Evolutionary conservation across 805 yeast species (phyloP).

Genomic region (Hanseniaspora meyeri): DNA sequence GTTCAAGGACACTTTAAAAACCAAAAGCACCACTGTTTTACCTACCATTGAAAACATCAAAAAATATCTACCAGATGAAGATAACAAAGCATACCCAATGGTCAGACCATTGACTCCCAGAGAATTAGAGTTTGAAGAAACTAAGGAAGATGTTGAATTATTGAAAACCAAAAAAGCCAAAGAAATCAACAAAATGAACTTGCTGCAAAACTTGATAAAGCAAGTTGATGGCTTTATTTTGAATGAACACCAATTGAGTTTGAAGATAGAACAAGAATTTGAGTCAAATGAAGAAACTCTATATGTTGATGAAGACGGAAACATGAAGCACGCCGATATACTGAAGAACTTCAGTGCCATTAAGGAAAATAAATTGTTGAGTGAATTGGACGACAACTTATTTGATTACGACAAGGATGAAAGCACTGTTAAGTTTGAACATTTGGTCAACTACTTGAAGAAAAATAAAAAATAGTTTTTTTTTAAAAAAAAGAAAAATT

Average conservation of each 20-base stretch:
- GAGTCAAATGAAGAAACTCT: slow-evolving; percentile 8
- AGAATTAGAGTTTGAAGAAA: slow-evolving; percentile 42
- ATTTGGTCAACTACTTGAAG: neutral
- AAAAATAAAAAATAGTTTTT: neutral
- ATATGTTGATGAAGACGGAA: slow-evolving; percentile 1
- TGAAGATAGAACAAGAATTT: slow-evolving; percentile 21
- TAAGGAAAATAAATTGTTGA: neutral
- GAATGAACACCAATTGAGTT: slow-evolving; percentile 50
- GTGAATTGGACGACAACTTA: neutral
- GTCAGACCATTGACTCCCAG: slow-evolving; percentile 62
- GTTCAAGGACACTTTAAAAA: slow-evolving; percentile 24
- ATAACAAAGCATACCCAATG: slow-evolving; percentile 32
- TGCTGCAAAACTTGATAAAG: slow-evolving; percentile 60
- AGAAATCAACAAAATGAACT: slow-evolving; percentile 41
- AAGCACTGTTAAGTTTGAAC: neutral
- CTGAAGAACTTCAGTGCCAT: neutral
- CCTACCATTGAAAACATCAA: slow-evolving; percentile 10
- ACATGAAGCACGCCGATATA: neutral
- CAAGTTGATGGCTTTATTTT: slow-evolving; percentile 57
- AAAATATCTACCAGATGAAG: neutral
- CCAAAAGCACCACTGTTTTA: slow-evolving; percentile 14
- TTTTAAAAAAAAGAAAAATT: neutral
- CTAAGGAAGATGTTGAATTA: neutral
- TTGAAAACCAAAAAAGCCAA: slow-evolving; percentile 53
- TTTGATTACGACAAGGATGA: slow-evolving; percentile 4